Conservation (phyloP, 1,139 yeast genomes). For the Pichia sp. region DNA sequence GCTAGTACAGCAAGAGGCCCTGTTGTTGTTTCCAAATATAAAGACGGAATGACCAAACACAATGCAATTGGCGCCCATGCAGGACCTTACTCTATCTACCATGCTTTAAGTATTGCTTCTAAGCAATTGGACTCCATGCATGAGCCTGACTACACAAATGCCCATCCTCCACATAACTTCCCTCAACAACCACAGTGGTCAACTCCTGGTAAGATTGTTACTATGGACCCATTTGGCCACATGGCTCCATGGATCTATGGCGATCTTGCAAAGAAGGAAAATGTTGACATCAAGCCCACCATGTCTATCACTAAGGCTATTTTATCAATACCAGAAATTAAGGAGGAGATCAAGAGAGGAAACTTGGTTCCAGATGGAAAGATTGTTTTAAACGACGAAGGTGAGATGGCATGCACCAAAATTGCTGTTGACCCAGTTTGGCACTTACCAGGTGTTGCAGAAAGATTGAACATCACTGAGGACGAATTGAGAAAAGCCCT, state of each 20-base stretch:
- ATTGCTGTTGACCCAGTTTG: conserved; percentile 65
- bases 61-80: conserved; percentile 58
- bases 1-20: conserved; percentile 52
- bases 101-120: conserved; percentile 56
- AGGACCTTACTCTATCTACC: conserved; percentile 57
- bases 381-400: conserved; percentile 49
- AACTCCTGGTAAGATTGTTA: conserved; percentile 49
- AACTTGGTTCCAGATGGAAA: conserved; percentile 52
- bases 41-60: conserved; percentile 43
- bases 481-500: conserved; percentile 51
- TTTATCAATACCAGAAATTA: conserved; percentile 52
- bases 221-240: conserved; percentile 62
- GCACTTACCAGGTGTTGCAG: conserved; percentile 62
- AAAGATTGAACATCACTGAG: conserved; percentile 53
- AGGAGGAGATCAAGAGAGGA: conserved; percentile 49
- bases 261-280: conserved; percentile 39
- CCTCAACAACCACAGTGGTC: conserved; percentile 53
- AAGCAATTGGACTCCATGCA: conserved; percentile 48
- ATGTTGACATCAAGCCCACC: conserved; percentile 54
- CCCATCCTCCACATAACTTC: conserved; percentile 55
- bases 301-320: conserved; percentile 61
- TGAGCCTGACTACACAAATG: conserved; percentile 54
- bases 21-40: conserved; percentile 48
- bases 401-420: conserved; percentile 57
- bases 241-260: conserved; percentile 53